Base-by-base conservation (phyloP, 169 alveolate genomes). In the Plasmodium fragile region DNA sequence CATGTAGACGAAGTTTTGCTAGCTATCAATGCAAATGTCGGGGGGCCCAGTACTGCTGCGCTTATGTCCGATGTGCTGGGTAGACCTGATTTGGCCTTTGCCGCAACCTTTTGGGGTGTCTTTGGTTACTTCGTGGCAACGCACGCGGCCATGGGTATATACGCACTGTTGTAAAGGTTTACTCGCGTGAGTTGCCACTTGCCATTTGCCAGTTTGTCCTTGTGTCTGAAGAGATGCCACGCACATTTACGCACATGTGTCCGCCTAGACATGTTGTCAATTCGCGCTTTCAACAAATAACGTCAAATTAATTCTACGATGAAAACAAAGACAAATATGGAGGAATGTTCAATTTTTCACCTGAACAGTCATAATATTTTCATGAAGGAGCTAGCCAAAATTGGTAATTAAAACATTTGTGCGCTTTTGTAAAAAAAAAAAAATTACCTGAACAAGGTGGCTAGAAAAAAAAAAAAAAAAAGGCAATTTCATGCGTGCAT, bases 11-110 rank as follows among this genome's bases (percentile, higher is more conserved):
- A 69, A 53, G 49, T 85, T 4, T 73, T 85, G 79, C 43, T 75
- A 73, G 93, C 93, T 45, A 75, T 85, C 41, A 85, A 85, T 77
- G 92, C 92, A 83, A 83, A 83, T 59, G 55, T 83, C 34, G 92
- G 92, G n/a, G 92, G 92, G 5, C 92, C 92, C 30, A 83, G 83
- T 30, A 55, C 92, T 39, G 81, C 92, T 83, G 55, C 92, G 3
- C 30, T 83, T 30, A 83, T 83, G 92, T 83, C 92, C 39, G 71
- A 83, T 71, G 36, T 83, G n/a, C 41, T 85, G 18, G 69, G 49
- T 28, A 59, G 72, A 69, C 84, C 71, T 52, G 84, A 85, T 85
- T 75, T 85, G 55, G 41, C 84, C 53, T 59, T 85, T 75, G 93
- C 84, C 75, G 43, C 85, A 1, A 45, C 73, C 30, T 16, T 75